Base-by-base conservation (phyloP, 2,329 filamentous ascomycete species). In the Colletotrichum falcatum region DNA sequence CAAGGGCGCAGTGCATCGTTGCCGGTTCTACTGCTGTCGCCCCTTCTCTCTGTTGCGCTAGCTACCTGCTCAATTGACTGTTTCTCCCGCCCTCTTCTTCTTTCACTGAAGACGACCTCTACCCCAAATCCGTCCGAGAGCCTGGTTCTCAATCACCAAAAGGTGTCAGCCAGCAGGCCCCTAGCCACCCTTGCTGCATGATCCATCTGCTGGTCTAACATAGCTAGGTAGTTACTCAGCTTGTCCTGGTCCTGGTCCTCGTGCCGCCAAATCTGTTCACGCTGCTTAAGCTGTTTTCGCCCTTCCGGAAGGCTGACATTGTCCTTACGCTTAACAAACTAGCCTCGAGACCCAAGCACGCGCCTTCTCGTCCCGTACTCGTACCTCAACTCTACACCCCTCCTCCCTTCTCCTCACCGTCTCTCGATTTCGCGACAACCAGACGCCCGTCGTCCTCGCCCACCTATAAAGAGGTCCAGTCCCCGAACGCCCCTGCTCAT, bases 301-400 rank as follows among this genome's bases (percentile, higher is more conserved):
- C 23, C 64, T 63, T 44, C 44, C 44, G 53, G 60, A 58, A 55
- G 51, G 65, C 65, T 68, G 64, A 71, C 65, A 63, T 44, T 54
- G 44, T 37, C 23, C 64, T 54, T 60, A 26, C 18, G 23, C 30
- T 68, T 35, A 59, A 59, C 55, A 54, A 48, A 62, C 39, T 67
- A 71, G 59, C 49, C 53, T 60, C 59, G 65, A 63, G 20, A 68
- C 58, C 64, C 7, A 63, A 71, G 53, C 64, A 68, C 64, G 58
- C 68, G 68, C 64, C 54, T 59, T 53, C 42, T 48, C 51, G 14
- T 42, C 44, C 37, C 64, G 53, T 48, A 37, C 65, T 39, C 48
- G 44, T 51, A 56, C 64, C 16, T 71, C 35, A 23, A 55, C 53
- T 39, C 42, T 30, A n/a, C 51, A 54, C 26, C 53, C 65, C 59